These are phyloP conservation scores for Salisapilia sapeloensis DNA, from an alignment of 352 stramenopile species.

Conservation along the genomic window DNA sequence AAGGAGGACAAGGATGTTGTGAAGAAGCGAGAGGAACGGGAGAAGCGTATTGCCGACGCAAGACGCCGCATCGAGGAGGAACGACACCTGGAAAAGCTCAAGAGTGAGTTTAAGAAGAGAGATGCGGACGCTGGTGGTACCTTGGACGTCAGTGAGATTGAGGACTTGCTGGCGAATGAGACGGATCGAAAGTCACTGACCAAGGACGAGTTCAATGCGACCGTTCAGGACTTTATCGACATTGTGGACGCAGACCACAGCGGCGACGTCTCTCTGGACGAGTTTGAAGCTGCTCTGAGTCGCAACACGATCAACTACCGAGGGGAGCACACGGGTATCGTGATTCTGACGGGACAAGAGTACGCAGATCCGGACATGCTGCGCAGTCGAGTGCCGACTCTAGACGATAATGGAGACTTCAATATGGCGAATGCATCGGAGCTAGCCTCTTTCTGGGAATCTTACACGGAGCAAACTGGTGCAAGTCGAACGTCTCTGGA, in stretches of 20 bases:
- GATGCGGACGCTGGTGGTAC: constrained; percentile 59
- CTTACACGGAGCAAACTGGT: constrained; percentile 52
- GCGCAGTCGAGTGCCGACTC: constrained; percentile 46
- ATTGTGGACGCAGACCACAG: constrained; percentile 71
- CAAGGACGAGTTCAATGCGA: constrained; percentile 56
- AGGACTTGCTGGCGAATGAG: constrained; percentile 34
- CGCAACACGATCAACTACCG: constrained; percentile 55
- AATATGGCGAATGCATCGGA: constrained; percentile 36
- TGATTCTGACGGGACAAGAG: constrained; percentile 58
- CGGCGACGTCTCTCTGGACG: constrained; percentile 69
- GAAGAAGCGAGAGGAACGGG: constrained; percentile 20
- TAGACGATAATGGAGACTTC: constrained; percentile 14
- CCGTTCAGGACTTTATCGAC: constrained; percentile 47
- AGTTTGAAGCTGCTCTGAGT: constrained; percentile 59
- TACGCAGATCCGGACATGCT: constrained; percentile 48
- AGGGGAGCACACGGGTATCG: constrained; percentile 32
- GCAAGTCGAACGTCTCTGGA: constrained; percentile 36
- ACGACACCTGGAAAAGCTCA: constrained; percentile 50
- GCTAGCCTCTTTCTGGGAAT: constrained; percentile 52
- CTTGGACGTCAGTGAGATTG: constrained; percentile 51
- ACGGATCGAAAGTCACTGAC: constrained; percentile 60
- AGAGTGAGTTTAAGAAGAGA: constrained; percentile 49
- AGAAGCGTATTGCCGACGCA: constrained; percentile 24
- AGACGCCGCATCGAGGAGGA: constrained; percentile 41
- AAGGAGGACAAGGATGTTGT: constrained; percentile 48